phyloP scores from a whole-genome alignment of 805 yeast species.

The Candida boleticola region DNA sequence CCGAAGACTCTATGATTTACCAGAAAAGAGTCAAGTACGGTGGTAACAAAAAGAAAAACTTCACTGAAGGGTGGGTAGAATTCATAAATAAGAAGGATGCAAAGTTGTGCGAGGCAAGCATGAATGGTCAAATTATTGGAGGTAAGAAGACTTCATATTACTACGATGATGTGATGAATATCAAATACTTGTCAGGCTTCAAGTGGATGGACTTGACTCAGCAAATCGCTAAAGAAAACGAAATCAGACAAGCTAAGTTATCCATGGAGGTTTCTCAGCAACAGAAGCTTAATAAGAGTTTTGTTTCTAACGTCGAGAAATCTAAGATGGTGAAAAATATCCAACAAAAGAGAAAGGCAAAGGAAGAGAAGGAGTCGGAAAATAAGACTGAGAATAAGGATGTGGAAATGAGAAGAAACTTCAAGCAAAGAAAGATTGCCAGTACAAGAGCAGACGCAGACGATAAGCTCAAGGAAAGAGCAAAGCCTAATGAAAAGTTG shows the following conservation, averaged over 20 bases:
- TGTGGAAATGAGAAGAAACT: slow-evolving; percentile 50
- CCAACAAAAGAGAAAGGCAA: slow-evolving; percentile 44
- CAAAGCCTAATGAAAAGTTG: slow-evolving; percentile 39
- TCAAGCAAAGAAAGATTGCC: slow-evolving; percentile 67
- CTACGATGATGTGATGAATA: slow-evolving; percentile 90
- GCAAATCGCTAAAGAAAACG: slow-evolving; percentile 88
- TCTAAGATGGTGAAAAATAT: slow-evolving; percentile 78
- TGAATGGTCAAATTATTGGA: slow-evolving; percentile 87
- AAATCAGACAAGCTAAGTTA: slow-evolving; percentile 81
- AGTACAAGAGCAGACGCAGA: slow-evolving; percentile 67
- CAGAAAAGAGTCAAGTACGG: slow-evolving; percentile 76
- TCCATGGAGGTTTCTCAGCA: slow-evolving; percentile 89
- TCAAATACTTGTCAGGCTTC: slow-evolving; percentile 86
- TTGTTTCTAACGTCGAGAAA: slow-evolving; percentile 78
- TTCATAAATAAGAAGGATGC: slow-evolving; percentile 82
- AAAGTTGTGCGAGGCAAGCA: slow-evolving; percentile 77
- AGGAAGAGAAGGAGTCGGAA: slow-evolving; percentile 15
- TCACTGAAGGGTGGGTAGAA: slow-evolving; percentile 97
- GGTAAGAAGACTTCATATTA: slow-evolving; percentile 90
- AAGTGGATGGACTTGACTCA: slow-evolving; percentile 95
- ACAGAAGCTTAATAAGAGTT: slow-evolving; percentile 79
- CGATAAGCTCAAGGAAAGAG: slow-evolving; percentile 39
- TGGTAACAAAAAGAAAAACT: slow-evolving; percentile 86
- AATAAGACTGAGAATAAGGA: slow-evolving; percentile 18
- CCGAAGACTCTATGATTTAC: slow-evolving; percentile 70